Conservation (phyloP, 768 basidiomycete genomes). For the Mycena venus region DNA sequence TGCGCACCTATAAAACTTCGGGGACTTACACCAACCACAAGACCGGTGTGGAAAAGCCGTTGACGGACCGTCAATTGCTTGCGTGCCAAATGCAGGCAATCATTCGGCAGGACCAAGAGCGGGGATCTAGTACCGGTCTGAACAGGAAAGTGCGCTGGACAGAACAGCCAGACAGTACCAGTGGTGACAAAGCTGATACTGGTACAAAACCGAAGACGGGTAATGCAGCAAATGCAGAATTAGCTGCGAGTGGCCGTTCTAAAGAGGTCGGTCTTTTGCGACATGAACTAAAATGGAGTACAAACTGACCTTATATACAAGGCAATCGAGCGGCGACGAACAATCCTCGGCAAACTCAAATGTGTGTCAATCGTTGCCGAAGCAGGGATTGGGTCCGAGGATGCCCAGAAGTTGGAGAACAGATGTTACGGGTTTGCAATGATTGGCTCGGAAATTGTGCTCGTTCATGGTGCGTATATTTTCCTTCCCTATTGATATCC, state of each 20-base stretch:
- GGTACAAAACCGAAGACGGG: background rate
- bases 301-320: no score
- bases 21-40: background rate
- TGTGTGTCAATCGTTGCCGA: background rate
- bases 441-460: background rate
- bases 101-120: background rate
- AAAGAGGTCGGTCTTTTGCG: no score
- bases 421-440: background rate
- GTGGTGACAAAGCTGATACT: background rate
- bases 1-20: background rate
- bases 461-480: background rate
- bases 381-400: background rate
- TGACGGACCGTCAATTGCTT: background rate
- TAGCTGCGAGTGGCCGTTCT: background rate
- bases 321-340: background rate
- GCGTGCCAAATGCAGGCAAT: background rate
- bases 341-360: background rate
- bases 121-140: background rate
- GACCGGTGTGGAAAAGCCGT: background rate
- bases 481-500: background rate
- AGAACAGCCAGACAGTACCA: background rate
- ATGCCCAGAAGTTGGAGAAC: background rate
- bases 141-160: background rate
- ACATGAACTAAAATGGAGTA: no score
- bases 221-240: background rate